Percentiles rank a stretch among this genome's conserved stretches.
Evolutionary conservation across 805 yeast genomes (phyloP).

Genomic region (Maudiozyma barnettii): DNA sequence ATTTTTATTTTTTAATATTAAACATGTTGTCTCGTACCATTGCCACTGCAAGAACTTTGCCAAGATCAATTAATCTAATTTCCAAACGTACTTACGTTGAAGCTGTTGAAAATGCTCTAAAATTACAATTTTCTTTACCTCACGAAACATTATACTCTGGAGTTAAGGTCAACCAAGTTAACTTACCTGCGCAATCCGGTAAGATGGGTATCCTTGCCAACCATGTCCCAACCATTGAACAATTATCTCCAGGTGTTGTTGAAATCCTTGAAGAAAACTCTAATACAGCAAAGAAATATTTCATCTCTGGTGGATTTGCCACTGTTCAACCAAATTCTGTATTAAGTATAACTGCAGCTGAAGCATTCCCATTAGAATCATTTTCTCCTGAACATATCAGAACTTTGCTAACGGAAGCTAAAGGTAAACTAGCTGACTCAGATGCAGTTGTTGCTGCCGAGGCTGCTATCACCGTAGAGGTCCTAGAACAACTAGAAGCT

Average conservation of each 20-base stretch:
- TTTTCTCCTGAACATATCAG: slow-evolving; percentile 75
- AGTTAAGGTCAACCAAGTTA: slow-evolving; percentile 56
- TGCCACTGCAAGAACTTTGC: slow-evolving; percentile 25
- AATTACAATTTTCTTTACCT: slow-evolving; percentile 85
- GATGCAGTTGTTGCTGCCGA: slow-evolving; percentile 88
- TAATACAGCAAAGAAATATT: slow-evolving; percentile 63
- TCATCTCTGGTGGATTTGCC: slow-evolving; percentile 94
- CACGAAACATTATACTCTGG: slow-evolving; percentile 58
- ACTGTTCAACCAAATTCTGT: slow-evolving; percentile 91
- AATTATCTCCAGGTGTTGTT: slow-evolving; percentile 90
- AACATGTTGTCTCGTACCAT: slow-evolving; percentile 20
- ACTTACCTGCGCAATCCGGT: slow-evolving; percentile 92
- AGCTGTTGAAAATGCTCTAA: slow-evolving; percentile 55
- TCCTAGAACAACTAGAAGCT: slow-evolving; percentile 81
- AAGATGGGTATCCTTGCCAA: slow-evolving; percentile 94
- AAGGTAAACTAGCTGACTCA: slow-evolving; percentile 74
- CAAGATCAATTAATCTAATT: slow-evolving; percentile 16
- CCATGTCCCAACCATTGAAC: slow-evolving; percentile 96
- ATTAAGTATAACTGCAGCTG: slow-evolving; percentile 84
- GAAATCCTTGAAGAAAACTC: slow-evolving; percentile 75
- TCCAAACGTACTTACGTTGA: slow-evolving; percentile 79
- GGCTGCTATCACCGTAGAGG: slow-evolving; percentile 93
- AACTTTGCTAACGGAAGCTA: slow-evolving; percentile 82
- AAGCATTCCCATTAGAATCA: slow-evolving; percentile 86
- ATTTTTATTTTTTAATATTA: no score